Percentiles rank a stretch among this genome's conserved stretches.
Conservation (phyloP, 495 filamentous ascomycete species). For the Penicillium paxilli region DNA sequence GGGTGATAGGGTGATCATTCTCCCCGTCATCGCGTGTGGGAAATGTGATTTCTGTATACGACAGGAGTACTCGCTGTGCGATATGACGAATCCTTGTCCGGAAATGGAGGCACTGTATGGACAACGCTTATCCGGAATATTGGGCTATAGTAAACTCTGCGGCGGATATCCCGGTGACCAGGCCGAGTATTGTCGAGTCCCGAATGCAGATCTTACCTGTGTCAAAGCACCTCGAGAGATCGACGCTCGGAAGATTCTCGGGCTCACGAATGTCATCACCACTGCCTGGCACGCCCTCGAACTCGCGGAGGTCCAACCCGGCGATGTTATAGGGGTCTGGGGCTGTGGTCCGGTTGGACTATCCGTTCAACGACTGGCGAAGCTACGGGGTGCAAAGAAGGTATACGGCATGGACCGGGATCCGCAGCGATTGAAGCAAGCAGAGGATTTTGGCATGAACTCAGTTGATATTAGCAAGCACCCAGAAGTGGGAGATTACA, state of each 20-base stretch:
- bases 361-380: conserved; percentile 23
- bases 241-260: conserved; percentile 43
- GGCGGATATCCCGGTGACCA: conserved; percentile 70
- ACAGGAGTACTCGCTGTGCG: conserved; percentile 63
- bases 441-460: conserved; percentile 26
- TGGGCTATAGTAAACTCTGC: conserved; percentile 49
- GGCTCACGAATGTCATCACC: conserved; percentile 34
- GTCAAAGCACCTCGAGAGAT: conserved; percentile 51
- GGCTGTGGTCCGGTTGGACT: conserved; percentile 38
- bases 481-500: conserved; percentile 26
- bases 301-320: conserved; percentile 30
- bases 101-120: conserved; percentile 61
- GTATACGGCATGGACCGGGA: conserved; percentile 36
- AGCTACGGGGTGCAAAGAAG: conserved; percentile 26
- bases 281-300: conserved; percentile 40
- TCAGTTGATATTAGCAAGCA: conserved; percentile 25
- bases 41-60: conserved; percentile 26
- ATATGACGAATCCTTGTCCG: conserved; percentile 64
- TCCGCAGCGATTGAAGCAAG: conserved; percentile 23
- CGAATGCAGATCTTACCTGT: conserved; percentile 36
- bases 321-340: conserved; percentile 45
- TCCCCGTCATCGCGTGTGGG: conserved; percentile 68
- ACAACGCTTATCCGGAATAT: conserved; percentile 25
- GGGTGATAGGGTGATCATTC: conserved; percentile 39
- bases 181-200: conserved; percentile 43